Percentiles rank a stretch among this genome's conserved stretches.
These are phyloP conservation scores for Aspergillus leporis DNA, from an alignment of 495 filamentous ascomycete species.

Conservation along the genomic window DNA sequence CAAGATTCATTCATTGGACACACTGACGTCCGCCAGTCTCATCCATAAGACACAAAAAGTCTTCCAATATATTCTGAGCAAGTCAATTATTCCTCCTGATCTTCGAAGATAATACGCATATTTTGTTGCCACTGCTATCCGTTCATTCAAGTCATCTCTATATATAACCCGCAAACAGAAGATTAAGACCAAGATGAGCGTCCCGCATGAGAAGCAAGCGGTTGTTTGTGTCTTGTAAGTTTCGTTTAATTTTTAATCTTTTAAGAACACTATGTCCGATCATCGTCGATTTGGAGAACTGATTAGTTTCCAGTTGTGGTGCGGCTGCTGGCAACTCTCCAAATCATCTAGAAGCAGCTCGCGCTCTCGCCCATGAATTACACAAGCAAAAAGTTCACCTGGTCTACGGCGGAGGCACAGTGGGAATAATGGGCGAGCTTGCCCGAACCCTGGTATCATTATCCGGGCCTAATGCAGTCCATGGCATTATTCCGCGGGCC, in stretches of 20 bases:
- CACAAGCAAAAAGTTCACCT: constrained; percentile 69
- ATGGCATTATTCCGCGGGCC: constrained; percentile 84
- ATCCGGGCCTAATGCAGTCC: constrained; percentile 76
- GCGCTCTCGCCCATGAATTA: constrained; percentile 67
- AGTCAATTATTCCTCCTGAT: too few species aligned
- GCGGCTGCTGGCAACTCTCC: constrained; percentile 56
- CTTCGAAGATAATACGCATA: too few species aligned
- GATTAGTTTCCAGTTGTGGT: background rate
- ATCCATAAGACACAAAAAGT: too few species aligned
- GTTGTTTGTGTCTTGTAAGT: background rate
- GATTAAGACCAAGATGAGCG: too few species aligned
- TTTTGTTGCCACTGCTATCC: too few species aligned
- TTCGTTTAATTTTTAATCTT: background rate
- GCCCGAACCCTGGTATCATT: constrained; percentile 79
- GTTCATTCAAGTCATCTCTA: too few species aligned
- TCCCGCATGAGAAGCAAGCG: background rate
- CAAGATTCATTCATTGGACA: too few species aligned
- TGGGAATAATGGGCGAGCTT: constrained; percentile 89
- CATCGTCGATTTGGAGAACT: background rate
- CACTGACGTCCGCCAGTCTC: too few species aligned
- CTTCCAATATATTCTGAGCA: too few species aligned
- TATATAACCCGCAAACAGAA: too few species aligned
- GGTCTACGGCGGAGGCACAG: constrained; percentile 90
- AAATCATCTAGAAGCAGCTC: constrained; percentile 68
- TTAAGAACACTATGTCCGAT: background rate